phyloP scores from a whole-genome alignment of 2,329 filamentous ascomycete genomes.

The Aureobasidium sp. region DNA sequence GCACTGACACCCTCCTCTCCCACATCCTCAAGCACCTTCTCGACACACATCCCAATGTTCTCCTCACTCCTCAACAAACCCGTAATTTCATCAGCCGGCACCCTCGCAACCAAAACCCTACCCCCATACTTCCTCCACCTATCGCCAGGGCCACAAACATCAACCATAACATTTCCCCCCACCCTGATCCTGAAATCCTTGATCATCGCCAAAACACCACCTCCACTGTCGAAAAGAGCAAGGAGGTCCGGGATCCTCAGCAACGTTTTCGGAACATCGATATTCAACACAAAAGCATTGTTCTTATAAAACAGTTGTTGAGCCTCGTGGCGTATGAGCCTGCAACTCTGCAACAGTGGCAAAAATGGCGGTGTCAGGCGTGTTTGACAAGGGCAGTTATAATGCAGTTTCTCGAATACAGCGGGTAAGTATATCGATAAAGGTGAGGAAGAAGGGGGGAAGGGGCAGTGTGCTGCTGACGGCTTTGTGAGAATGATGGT shows the following conservation, averaged over 20 bases:
- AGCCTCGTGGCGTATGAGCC: not conserved
- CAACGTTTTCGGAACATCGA: not conserved
- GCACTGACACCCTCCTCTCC: not conserved
- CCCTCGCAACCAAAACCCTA: not conserved
- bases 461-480: not conserved
- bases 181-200: not conserved
- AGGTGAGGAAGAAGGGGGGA: not conserved
- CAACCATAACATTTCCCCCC: not conserved
- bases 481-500: not conserved
- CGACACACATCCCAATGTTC: not conserved
- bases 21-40: not conserved
- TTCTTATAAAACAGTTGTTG: not conserved
- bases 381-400: not conserved
- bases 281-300: slow-evolving; percentile 1
- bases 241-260: not conserved
- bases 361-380: not conserved
- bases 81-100: not conserved
- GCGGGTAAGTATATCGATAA: not conserved
- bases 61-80: not conserved
- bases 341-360: not conserved
- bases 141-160: not conserved
- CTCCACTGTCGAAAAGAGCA: not conserved
- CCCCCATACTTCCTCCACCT: slow-evolving; percentile 1
- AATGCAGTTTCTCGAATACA: not conserved
- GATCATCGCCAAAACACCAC: not conserved